These are phyloP conservation scores for Adansonia grandidieri DNA, from an alignment of 441 rosid genomes.

Conservation along the genomic window DNA sequence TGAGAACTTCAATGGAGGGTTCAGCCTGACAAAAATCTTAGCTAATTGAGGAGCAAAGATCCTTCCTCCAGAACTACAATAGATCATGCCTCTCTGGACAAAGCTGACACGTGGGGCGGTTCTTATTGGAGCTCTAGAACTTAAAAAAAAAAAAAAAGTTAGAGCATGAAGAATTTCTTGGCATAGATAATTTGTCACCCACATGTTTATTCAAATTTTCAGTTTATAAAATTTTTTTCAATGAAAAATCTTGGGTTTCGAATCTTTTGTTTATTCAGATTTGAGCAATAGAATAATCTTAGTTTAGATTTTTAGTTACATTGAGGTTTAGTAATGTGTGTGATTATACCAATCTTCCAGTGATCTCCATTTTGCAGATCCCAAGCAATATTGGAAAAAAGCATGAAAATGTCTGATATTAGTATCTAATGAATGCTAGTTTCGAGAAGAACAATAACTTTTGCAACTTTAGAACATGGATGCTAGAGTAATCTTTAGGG, in stretches of 20 bases:
- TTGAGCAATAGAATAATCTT: background rate
- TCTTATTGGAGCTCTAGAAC: constrained; percentile 42
- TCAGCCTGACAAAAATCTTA: constrained; percentile 49
- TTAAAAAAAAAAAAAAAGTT: constrained; percentile 5
- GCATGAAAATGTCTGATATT: background rate
- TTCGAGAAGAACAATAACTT: background rate
- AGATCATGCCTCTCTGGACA: constrained; percentile 41
- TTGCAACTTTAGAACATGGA: background rate
- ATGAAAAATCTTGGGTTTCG: background rate
- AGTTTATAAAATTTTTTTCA: too few relatives aligned
- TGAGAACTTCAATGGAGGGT: constrained; percentile 43
- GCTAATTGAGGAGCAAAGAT: constrained; percentile 37
- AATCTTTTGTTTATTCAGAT: background rate
- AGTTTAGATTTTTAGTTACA: background rate
- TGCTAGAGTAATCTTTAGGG: background rate
- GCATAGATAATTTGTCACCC: constrained; percentile 35
- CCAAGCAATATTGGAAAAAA: constrained; percentile 28
- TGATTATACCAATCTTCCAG: constrained; percentile 25
- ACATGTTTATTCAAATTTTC: constrained; percentile 33
- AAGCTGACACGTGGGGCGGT: constrained; percentile 52
- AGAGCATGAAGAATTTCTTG: constrained; percentile 27
- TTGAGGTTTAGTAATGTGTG: constrained; percentile 24
- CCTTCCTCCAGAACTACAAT: constrained; percentile 37
- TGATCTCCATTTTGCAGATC: constrained; percentile 41
- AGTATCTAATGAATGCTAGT: background rate